Base-by-base conservation (phyloP, 2,329 filamentous ascomycete species). In the Venturia aucupariae region DNA sequence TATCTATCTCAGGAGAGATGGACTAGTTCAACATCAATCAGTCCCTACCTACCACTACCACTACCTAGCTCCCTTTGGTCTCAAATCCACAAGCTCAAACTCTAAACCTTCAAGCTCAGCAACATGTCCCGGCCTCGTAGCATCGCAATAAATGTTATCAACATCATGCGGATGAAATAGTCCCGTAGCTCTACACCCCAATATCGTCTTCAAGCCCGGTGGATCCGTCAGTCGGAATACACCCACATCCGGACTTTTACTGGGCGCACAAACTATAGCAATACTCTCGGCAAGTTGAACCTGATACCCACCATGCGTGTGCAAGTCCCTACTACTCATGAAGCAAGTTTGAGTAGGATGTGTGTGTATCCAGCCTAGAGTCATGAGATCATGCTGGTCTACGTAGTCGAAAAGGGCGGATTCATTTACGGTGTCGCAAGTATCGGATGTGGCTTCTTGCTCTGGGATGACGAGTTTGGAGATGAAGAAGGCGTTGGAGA, bases 261-360 rank as follows among this genome's bases (percentile, higher is more conserved):
- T 88, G 0, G 94, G 94, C 6, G 94, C 90, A 77, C 94, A 99
- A 46, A 99, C 94, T 71, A 99, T 96, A 4, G 94, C 94, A 67
- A 99, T 92, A 70, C 90, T 95, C 79, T 99, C 94, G 0, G 92
- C 88, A 77, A 97, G 84, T 91, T 97, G 97, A 66, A 94, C 87
- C 76, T 99, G 94, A 74, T 97, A 97, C 13, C 92, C 92, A 3
- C 88, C 87, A 72, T 96, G 93, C 0, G 95, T 99, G 73, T 99
- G 94, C 68, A 97, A 74, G 72, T 99, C 94, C 61, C 93, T 82
- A 60, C 89, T 94, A 73, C 91, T 96, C 90, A 99, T 95, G 74
- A 99, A 99, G 75, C 94, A 99, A 0, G 91, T 95, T 77, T 99
- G 94, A 0, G 89, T 91, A 0, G 94, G 94, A 74, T 99, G 94